A percentile compares a stretch with the other conserved stretches of the same genome.
Evolutionary conservation across 352 stramenopile species (phyloP).

Genomic region (Phytophthora syringae): DNA sequence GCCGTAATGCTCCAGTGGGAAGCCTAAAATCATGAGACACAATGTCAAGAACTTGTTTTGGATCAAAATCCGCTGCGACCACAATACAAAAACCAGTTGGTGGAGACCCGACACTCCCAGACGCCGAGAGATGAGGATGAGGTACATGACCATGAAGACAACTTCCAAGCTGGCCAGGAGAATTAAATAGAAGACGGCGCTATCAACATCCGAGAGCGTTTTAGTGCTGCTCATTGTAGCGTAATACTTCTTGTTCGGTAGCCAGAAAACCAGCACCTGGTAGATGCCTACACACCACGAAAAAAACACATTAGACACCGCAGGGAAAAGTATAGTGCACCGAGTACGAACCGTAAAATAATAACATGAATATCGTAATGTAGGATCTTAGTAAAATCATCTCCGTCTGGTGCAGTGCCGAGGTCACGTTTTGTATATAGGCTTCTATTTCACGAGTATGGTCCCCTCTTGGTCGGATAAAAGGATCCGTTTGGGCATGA

Average conservation of each 20-base stretch:
- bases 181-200: conserved; percentile 15
- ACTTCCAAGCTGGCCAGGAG: conserved; percentile 22
- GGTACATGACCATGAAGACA: conserved; percentile 27
- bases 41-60: conserved; percentile 31
- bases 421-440: conserved; percentile 14
- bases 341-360: conserved; percentile 1
- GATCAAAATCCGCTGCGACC: conserved; percentile 29
- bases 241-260: conserved; percentile 35
- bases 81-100: conserved; percentile 36
- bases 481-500: neutral
- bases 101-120: conserved; percentile 6
- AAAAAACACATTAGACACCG: neutral
- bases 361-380: conserved; percentile 26
- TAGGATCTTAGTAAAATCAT: conserved; percentile 37
- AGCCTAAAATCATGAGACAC: conserved; percentile 27
- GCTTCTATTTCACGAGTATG: conserved; percentile 5
- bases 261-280: conserved; percentile 22
- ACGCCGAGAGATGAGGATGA: conserved; percentile 5
- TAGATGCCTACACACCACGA: conserved; percentile 24
- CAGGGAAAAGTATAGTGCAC: neutral
- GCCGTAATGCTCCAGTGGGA: conserved; percentile 35
- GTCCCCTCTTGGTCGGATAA: neutral
- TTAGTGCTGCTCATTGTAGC: conserved; percentile 32
- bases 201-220: conserved; percentile 12
- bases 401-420: conserved; percentile 33